These are phyloP conservation scores for Pulveroboletus frians DNA, from an alignment of 768 basidiomycete species.

Conservation along the genomic window DNA sequence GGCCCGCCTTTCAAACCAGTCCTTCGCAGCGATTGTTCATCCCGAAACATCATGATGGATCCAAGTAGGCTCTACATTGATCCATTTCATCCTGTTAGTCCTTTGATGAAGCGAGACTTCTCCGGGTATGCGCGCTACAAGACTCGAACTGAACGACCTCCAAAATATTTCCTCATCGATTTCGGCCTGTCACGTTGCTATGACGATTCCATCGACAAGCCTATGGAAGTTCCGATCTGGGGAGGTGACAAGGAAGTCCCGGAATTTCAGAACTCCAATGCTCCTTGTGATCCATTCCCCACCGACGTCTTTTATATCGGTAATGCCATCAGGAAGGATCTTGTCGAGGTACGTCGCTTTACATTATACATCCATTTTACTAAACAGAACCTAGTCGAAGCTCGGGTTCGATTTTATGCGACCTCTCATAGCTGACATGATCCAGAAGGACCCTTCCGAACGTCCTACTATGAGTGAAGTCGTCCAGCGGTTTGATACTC, in stretches of 20 bases:
- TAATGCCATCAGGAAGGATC: slow-evolving; percentile 31
- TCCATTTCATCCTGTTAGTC: slow-evolving; percentile 24
- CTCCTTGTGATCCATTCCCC: slow-evolving; percentile 35
- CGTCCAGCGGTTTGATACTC: slow-evolving; percentile 25
- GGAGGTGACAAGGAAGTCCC: slow-evolving; percentile 42
- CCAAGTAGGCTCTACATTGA: slow-evolving; percentile 22
- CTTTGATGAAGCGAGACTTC: slow-evolving; percentile 17
- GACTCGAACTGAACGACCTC: slow-evolving; percentile 17
- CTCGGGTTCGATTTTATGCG: slow-evolving; percentile 29
- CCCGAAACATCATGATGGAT: slow-evolving; percentile 35
- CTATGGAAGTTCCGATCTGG: slow-evolving; percentile 26
- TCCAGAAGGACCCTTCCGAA: slow-evolving; percentile 31
- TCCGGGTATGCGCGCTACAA: slow-evolving; percentile 13
- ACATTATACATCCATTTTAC: not conserved
- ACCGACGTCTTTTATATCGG: slow-evolving; percentile 43
- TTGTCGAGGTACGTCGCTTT: slow-evolving; percentile 25
- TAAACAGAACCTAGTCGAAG: not conserved
- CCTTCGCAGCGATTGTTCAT: slow-evolving; percentile 22
- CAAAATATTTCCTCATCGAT: slow-evolving; percentile 11
- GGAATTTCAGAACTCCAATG: slow-evolving; percentile 27
- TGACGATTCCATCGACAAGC: slow-evolving; percentile 17
- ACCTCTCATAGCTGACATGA: slow-evolving; percentile 36
- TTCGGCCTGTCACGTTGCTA: slow-evolving; percentile 28
- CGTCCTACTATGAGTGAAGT: slow-evolving; percentile 37
- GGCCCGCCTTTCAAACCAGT: not conserved